A percentile compares a stretch with the other conserved stretches of the same genome.
These are phyloP conservation scores for Citrus australasica DNA, from an alignment of 345 rosid genomes.

Conservation along the genomic window DNA sequence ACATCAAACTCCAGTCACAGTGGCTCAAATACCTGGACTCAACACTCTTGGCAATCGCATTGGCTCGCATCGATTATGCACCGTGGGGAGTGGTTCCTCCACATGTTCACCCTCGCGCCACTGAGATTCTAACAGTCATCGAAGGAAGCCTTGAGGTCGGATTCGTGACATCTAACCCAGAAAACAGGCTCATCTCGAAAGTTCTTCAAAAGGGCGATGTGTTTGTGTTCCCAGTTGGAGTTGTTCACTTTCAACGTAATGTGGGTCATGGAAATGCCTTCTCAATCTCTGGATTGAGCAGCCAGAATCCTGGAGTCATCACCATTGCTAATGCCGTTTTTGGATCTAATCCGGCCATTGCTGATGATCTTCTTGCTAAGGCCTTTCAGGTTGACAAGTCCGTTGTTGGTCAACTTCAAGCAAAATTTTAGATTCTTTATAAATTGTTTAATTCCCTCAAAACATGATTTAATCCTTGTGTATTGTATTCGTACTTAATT, in stretches of 20 bases:
- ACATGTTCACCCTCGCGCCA: slow-evolving; percentile 20
- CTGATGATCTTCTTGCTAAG: slow-evolving; percentile 22
- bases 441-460: background rate
- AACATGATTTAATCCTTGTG: no score
- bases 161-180: slow-evolving; percentile 27
- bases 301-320: slow-evolving; percentile 3
- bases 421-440: background rate
- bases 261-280: slow-evolving; percentile 9
- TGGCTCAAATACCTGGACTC: slow-evolving; percentile 18
- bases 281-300: slow-evolving; percentile 15
- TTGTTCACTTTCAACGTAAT: slow-evolving; percentile 24
- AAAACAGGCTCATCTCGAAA: slow-evolving; percentile 8
- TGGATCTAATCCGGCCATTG: slow-evolving; percentile 20
- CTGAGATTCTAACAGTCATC: slow-evolving; percentile 18
- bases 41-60: slow-evolving; percentile 23
- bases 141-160: slow-evolving; percentile 26
- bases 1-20: background rate
- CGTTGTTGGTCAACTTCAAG: background rate
- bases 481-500: no score
- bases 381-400: slow-evolving; percentile 17
- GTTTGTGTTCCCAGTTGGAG: slow-evolving; percentile 28
- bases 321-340: slow-evolving; percentile 18
- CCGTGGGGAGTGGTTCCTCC: slow-evolving; percentile 15
- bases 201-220: slow-evolving; percentile 15
- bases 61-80: slow-evolving; percentile 18